A percentile compares a stretch with the other conserved stretches of the same genome.
Conservation (phyloP, 495 filamentous ascomycete species). For the Hypoxylon lenormandii region DNA sequence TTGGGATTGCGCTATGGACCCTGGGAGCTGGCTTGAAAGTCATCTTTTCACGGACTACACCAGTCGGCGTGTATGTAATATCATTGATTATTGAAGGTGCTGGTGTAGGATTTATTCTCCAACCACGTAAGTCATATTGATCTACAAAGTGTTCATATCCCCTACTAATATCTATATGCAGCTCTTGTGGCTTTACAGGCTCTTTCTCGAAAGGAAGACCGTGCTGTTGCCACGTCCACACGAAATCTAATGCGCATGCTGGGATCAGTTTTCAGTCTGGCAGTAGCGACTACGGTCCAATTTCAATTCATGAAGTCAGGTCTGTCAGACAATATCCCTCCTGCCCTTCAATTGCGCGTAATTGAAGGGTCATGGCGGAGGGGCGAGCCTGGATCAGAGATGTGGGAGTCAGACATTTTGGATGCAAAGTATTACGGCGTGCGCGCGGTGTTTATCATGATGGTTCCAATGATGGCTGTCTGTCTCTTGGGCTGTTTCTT, state of each 20-base stretch:
- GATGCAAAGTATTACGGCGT: constrained; percentile 1
- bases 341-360: background rate
- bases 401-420: constrained; percentile 4
- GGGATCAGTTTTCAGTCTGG: background rate
- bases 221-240: constrained; percentile 71
- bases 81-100: constrained; percentile 66
- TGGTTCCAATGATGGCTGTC: constrained; percentile 6
- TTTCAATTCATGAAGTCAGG: constrained; percentile 2
- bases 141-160: background rate
- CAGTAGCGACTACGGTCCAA: constrained; percentile 1
- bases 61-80: constrained; percentile 63
- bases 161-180: background rate
- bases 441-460: constrained; percentile 6
- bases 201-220: constrained; percentile 67
- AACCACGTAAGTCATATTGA: constrained; percentile 55
- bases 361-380: constrained; percentile 4
- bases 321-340: background rate
- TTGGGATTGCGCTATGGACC: constrained; percentile 42
- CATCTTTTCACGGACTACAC: constrained; percentile 62
- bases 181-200: constrained; percentile 72
- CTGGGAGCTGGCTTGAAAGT: constrained; percentile 66
- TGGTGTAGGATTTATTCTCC: constrained; percentile 70
- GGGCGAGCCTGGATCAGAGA: background rate
- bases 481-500: constrained; percentile 6
- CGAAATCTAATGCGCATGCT: constrained; percentile 73